Percentiles rank a stretch among this genome's conserved stretches.
Evolutionary conservation across 306 rosid genomes (phyloP).

Genomic region (Dryas alaskensis): DNA sequence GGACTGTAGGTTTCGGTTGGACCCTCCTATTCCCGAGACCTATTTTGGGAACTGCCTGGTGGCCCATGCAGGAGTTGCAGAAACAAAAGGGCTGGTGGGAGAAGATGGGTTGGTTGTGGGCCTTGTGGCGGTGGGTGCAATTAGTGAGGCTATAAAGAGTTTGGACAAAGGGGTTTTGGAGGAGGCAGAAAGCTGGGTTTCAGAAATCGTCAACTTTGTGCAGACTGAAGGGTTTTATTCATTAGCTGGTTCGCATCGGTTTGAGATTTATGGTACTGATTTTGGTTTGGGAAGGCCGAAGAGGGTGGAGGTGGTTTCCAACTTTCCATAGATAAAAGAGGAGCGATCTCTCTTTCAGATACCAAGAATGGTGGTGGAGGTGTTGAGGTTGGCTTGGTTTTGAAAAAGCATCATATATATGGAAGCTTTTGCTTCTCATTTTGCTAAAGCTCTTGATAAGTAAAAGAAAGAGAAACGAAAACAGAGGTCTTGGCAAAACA

Average conservation of each 20-base stretch:
- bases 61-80: not conserved
- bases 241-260: slow-evolving; percentile 31
- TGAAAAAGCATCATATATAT: slow-evolving; percentile 11
- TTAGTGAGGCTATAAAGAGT: slow-evolving; percentile 15
- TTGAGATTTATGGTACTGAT: slow-evolving; percentile 34
- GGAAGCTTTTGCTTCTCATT: slow-evolving; percentile 21
- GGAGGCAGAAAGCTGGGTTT: slow-evolving; percentile 11
- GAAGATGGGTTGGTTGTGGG: slow-evolving; percentile 6
- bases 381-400: slow-evolving; percentile 28
- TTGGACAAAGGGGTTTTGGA: slow-evolving; percentile 11
- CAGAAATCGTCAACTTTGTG: not conserved
- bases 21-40: slow-evolving; percentile 16
- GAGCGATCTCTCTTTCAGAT: slow-evolving; percentile 11
- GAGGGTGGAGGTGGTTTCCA: slow-evolving; percentile 30
- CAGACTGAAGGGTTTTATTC: not conserved
- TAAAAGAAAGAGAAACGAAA: too few relatives aligned
- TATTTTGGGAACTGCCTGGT: slow-evolving; percentile 31
- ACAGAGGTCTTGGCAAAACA: too few relatives aligned
- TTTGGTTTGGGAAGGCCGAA: slow-evolving; percentile 49
- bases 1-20: slow-evolving; percentile 14
- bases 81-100: slow-evolving; percentile 10
- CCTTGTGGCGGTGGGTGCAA: slow-evolving; percentile 17
- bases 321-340: slow-evolving; percentile 17
- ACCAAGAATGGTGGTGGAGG: slow-evolving; percentile 26
- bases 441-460: slow-evolving; percentile 1